phyloP scores from a whole-genome alignment of 352 stramenopile genomes.

The Phytophthora multivora region DNA sequence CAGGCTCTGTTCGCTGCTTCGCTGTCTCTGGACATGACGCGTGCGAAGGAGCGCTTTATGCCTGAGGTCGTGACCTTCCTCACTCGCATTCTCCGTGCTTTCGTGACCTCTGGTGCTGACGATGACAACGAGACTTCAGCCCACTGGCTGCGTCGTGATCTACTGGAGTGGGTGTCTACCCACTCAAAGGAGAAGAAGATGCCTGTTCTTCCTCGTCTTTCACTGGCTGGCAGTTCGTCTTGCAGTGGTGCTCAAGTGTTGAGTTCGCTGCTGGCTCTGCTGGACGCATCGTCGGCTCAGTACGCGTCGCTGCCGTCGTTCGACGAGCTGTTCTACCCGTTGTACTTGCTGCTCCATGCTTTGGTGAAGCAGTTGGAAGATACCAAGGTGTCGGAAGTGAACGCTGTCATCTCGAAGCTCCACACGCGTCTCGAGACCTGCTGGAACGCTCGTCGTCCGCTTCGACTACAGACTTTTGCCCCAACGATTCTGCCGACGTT shows the following conservation, averaged over 20 bases:
- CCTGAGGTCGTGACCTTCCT: constrained; percentile 82
- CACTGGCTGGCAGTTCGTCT: constrained; percentile 46
- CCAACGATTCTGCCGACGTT: constrained; percentile 79
- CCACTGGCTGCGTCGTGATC: constrained; percentile 56
- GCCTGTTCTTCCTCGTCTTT: constrained; percentile 42
- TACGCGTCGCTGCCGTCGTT: constrained; percentile 75
- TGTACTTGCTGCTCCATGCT: constrained; percentile 72
- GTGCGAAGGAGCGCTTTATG: constrained; percentile 90
- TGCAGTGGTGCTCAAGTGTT: constrained; percentile 53
- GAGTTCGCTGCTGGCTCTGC: constrained; percentile 46
- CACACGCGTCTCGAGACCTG: constrained; percentile 50
- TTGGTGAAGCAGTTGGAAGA: constrained; percentile 49
- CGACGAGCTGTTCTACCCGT: constrained; percentile 75
- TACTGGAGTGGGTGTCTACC: constrained; percentile 47
- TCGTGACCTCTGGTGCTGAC: constrained; percentile 33
- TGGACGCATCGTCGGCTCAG: constrained; percentile 50
- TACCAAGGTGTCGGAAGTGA: constrained; percentile 26
- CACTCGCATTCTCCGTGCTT: constrained; percentile 55
- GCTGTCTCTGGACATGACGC: constrained; percentile 73
- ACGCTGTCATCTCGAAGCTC: constrained; percentile 52
- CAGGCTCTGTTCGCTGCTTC: constrained; percentile 81
- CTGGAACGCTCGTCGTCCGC: constrained; percentile 54
- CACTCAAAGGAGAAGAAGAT: constrained; percentile 20
- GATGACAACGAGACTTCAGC: constrained; percentile 24
- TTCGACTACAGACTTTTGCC: constrained; percentile 81